Percentiles rank a stretch among this genome's conserved stretches.
phyloP scores from a whole-genome alignment of 2,329 filamentous ascomycete genomes.

The Fusarium euwallaceae region DNA sequence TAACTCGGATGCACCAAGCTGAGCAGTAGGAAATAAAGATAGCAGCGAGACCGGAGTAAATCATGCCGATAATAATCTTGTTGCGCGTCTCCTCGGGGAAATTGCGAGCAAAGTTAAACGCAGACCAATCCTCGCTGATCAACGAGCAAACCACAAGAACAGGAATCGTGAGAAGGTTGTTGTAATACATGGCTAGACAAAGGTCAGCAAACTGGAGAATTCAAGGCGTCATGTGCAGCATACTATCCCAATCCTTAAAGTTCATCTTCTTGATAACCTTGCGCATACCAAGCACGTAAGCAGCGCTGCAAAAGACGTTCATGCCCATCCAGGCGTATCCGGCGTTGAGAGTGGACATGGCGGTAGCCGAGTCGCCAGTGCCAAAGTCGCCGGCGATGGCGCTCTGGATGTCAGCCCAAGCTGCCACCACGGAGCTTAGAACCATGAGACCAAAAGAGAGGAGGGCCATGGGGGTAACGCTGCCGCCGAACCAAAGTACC shows the following conservation, averaged over 20 bases:
- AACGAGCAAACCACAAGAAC: slow-evolving; percentile 87
- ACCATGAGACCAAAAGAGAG: slow-evolving; percentile 98
- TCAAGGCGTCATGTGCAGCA: slow-evolving; percentile 56
- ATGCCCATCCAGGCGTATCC: slow-evolving; percentile 98
- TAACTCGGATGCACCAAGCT: slow-evolving; percentile 98
- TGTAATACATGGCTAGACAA: slow-evolving; percentile 94
- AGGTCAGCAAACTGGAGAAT: slow-evolving; percentile 48
- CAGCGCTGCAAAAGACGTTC: slow-evolving; percentile 94
- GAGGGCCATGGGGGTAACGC: slow-evolving; percentile 86
- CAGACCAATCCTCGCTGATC: slow-evolving; percentile 91
- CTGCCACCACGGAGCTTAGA: slow-evolving; percentile 91
- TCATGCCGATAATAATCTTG: slow-evolving; percentile 85
- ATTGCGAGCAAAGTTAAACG: slow-evolving; percentile 84
- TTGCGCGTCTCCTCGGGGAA: slow-evolving; percentile 88
- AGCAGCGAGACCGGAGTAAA: slow-evolving; percentile 91
- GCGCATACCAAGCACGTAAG: slow-evolving; percentile 92
- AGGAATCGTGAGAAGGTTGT: slow-evolving; percentile 97
- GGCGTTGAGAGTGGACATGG: slow-evolving; percentile 90
- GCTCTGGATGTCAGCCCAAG: slow-evolving; percentile 96
- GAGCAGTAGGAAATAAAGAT: slow-evolving; percentile 99
- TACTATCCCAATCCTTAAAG: slow-evolving; percentile 99
- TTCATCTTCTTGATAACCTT: slow-evolving; percentile 99
- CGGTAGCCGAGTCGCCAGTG: slow-evolving; percentile 73
- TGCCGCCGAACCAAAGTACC: slow-evolving; percentile 97
- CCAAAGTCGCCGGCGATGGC: slow-evolving; percentile 75